Base-by-base conservation (phyloP, 805 yeast genomes). In the Gaillardinia entomophila region DNA sequence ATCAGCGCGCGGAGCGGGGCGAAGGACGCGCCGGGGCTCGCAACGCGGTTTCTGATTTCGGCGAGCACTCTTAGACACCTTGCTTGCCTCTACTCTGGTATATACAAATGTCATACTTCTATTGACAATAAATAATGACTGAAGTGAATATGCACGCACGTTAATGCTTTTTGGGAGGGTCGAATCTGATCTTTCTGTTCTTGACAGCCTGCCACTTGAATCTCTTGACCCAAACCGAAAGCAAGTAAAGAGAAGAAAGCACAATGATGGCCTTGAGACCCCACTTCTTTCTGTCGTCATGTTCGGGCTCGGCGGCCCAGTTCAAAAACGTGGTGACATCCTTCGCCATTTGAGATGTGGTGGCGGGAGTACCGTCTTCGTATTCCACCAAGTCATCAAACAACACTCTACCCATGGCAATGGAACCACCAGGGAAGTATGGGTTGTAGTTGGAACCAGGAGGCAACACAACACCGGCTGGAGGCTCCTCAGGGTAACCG, bases 251-350 rank as follows among this genome's bases (percentile, higher is more conserved):
- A 25, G 89, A 68, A 27, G 95, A 78, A 41, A 82, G 60, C 43
- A 88, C 74, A 52, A 89, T 71, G 46, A 92, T 57, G 33, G 96
- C 96, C 75, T 92, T 92, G 63, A 86, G 71, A 71, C 98, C 98
- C 65, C 82, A 73, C 71, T 82, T 86, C 81, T 92, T 92, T 73
- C 98, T 84, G 60, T 88, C 96, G 55, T 92, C 98, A 54, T 84
- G 96, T 72, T 92, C 98, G 42, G 98, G 98, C 71, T 88, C 96
- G 38, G 96, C 71, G 45, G 96, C 87, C 98, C 98, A 92, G 77
- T 89, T 84, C 64, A 92, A 79, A 82, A 92, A 92, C 33, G 87
- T 79, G 42, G 87, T 70, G 36, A 92, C 98, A 66, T 92, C 98
- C 76, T 92, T 92, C 49, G 98, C 98, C 97, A 90, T 89, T 74